Base-by-base conservation (phyloP, 805 yeast species). In the Lipomyces orientalis region DNA sequence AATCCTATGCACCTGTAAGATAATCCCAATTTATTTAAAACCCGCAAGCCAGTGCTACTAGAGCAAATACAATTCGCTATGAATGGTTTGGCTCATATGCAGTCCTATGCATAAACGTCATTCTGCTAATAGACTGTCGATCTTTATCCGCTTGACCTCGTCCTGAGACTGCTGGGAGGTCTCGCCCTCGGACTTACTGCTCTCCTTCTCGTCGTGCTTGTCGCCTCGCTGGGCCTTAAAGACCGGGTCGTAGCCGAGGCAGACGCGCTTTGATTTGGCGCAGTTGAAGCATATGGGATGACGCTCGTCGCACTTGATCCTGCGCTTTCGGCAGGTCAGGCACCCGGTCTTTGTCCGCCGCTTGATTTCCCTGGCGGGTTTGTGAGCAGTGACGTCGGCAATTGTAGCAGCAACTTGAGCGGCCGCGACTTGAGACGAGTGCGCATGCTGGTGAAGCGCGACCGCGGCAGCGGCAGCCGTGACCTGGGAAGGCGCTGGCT, bases 281-380 rank as follows among this genome's bases (percentile, higher is more conserved):
- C 76, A 74, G 68, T 87, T 86, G 52, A 82, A 80, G 75, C 91
- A 88, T 43, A 84, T 84, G 0, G 91, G 91, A 64, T 83, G 83
- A 54, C 81, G 84, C 75, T 86, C 89, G 73, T 88, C 90, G 76
- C 91, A 88, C 74, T 87, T 88, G 80, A 87, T 86, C 76, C 88
- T 88, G 56, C 90, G 81, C 67, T 86, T 85, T 62, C 90, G 84
- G 73, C 91, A 88, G 10, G 88, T 86, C 61, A 85, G 76, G 74
- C 90, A 86, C 16, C 90, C 90, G 35, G 75, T 73, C 49, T 74
- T 73, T 16, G 76, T 74, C 54, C 73, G 64, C 31, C 71, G 62
- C 67, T 69, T 69, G 66, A 68, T 62, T 51, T 68, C 71, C 60
- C 64, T 64, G 34, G 56, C 52, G 10, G 66, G 64, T 43, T 65